Conservation (phyloP, 306 rosid species). For the Medicago lupulina region DNA sequence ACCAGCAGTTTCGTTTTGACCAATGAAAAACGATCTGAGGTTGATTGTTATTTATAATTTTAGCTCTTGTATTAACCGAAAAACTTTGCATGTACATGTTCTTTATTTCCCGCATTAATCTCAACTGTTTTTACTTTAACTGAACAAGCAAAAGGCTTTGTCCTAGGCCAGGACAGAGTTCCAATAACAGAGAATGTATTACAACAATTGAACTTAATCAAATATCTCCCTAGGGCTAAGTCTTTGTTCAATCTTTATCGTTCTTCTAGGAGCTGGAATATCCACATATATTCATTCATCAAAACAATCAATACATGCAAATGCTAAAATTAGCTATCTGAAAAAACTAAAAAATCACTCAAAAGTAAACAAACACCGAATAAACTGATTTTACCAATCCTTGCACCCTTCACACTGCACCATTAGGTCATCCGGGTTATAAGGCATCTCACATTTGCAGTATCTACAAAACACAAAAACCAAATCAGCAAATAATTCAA, state of each 20-base stretch:
- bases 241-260: background rate
- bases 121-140: background rate
- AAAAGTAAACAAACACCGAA: slow-evolving; percentile 33
- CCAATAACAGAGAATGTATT: background rate
- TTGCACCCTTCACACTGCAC: slow-evolving; percentile 97
- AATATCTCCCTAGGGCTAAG: slow-evolving; percentile 19
- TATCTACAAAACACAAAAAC: slow-evolving; percentile 58
- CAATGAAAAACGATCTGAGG: background rate
- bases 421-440: slow-evolving; percentile 95
- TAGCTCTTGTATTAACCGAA: background rate
- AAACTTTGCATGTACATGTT: background rate
- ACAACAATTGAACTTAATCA: slow-evolving; percentile 21
- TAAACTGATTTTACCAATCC: slow-evolving; percentile 75
- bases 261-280: slow-evolving; percentile 6
- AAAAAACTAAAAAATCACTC: slow-evolving; percentile 6
- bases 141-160: background rate
- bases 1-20: slow-evolving; percentile 28
- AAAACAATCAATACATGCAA: slow-evolving; percentile 9
- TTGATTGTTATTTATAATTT: background rate
- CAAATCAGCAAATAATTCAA: slow-evolving; percentile 3
- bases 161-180: slow-evolving; percentile 39
- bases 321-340: background rate
- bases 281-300: background rate
- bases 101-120: slow-evolving; percentile 1
- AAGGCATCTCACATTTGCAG: slow-evolving; percentile 97